Conservation (phyloP, 495 filamentous ascomycete genomes). For the Chaetomium fimeti region DNA sequence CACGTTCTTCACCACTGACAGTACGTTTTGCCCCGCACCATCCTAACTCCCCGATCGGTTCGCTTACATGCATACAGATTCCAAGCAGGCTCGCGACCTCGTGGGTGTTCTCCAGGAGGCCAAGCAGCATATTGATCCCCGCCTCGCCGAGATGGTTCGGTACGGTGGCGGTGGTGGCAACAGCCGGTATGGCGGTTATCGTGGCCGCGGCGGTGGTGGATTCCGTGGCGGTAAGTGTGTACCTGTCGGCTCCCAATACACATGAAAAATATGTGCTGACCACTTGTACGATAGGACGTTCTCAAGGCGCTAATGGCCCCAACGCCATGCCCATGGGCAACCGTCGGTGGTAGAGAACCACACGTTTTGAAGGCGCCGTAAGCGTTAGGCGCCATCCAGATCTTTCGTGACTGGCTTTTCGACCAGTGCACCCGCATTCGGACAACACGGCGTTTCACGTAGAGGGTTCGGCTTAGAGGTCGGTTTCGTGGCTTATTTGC, state of each 20-base stretch:
- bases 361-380: not conserved
- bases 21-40: slow-evolving; percentile 55
- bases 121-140: slow-evolving; percentile 97
- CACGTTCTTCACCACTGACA: slow-evolving; percentile 97
- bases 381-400: slow-evolving; percentile 1
- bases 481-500: slow-evolving; percentile 22
- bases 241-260: slow-evolving; percentile 11
- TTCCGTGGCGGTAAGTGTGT: slow-evolving; percentile 44
- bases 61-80: slow-evolving; percentile 59
- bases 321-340: slow-evolving; percentile 49
- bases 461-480: slow-evolving; percentile 27
- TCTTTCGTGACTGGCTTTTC: slow-evolving; percentile 15
- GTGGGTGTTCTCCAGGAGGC: slow-evolving; percentile 88
- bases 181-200: slow-evolving; percentile 59
- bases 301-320: slow-evolving; percentile 37
- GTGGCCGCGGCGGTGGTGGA: slow-evolving; percentile 42
- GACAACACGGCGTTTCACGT: slow-evolving; percentile 25
- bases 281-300: slow-evolving; percentile 22
- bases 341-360: slow-evolving; percentile 46
- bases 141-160: slow-evolving; percentile 91
- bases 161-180: slow-evolving; percentile 85
- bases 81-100: slow-evolving; percentile 96
- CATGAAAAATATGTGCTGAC: slow-evolving; percentile 16
- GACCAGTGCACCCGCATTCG: slow-evolving; percentile 18
- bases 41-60: slow-evolving; percentile 8